phyloP scores from a whole-genome alignment of 768 basidiomycete species.

The Suillus americanus region DNA sequence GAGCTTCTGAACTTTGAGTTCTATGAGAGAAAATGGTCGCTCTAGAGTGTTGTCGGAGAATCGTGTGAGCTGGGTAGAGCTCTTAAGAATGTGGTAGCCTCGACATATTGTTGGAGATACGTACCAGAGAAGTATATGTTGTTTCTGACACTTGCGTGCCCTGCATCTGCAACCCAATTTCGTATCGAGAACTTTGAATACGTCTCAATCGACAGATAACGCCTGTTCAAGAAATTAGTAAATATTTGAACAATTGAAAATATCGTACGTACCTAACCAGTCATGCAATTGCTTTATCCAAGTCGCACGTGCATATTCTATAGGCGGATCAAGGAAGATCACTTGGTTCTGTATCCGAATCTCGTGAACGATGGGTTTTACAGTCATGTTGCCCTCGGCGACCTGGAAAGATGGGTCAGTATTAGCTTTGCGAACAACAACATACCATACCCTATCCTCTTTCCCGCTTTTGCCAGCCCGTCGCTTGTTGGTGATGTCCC shows the following conservation, averaged over 20 bases:
- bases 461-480: conserved; percentile 68
- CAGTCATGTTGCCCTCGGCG: conserved; percentile 67
- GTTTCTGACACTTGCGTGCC: conserved; percentile 61
- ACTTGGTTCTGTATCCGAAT: conserved; percentile 98
- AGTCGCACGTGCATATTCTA: conserved; percentile 87
- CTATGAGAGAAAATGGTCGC: conserved; percentile 83
- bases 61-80: conserved; percentile 56
- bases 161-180: conserved; percentile 93
- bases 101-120: conserved; percentile 19
- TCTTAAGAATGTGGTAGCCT: conserved; percentile 11
- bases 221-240: conserved; percentile 39
- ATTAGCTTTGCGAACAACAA: not conserved
- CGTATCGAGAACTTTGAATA: conserved; percentile 94
- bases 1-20: conserved; percentile 83
- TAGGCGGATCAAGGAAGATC: conserved; percentile 97
- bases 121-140: conserved; percentile 80
- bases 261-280: conserved; percentile 63
- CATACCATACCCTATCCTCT: conserved; percentile 66
- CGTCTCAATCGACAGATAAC: conserved; percentile 84
- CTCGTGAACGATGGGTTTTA: conserved; percentile 91
- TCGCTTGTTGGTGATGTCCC: conserved; percentile 64
- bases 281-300: conserved; percentile 91
- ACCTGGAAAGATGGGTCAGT: conserved; percentile 40
- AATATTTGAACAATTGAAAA: not conserved
- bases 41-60: conserved; percentile 74